Conservation (phyloP, 2,329 filamentous ascomycete species). For the Monosporascus ibericus region DNA sequence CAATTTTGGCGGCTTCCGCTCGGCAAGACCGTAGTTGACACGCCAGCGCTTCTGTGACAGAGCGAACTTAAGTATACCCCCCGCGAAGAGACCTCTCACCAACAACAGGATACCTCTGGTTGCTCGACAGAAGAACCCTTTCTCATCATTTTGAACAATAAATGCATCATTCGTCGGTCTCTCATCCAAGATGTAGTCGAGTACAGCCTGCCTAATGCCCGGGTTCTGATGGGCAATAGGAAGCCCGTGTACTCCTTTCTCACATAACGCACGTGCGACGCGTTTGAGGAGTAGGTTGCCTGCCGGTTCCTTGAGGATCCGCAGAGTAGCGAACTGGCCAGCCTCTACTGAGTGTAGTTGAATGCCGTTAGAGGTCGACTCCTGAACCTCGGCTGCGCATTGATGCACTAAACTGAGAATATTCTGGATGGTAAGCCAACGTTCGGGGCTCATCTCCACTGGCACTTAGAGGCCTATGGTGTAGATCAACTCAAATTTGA, state of each 20-base stretch:
- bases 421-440: slow-evolving; percentile 52
- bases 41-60: slow-evolving; percentile 55
- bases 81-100: slow-evolving; percentile 49
- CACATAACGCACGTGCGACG: slow-evolving; percentile 36
- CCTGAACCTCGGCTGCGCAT: slow-evolving; percentile 23
- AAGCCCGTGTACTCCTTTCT: slow-evolving; percentile 34
- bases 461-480: slow-evolving; percentile 48
- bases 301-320: slow-evolving; percentile 36
- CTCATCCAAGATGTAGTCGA: slow-evolving; percentile 37
- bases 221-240: slow-evolving; percentile 32
- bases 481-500: slow-evolving; percentile 58
- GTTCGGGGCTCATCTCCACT: slow-evolving; percentile 44
- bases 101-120: slow-evolving; percentile 35
- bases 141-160: slow-evolving; percentile 26
- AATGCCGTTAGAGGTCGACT: slow-evolving; percentile 30
- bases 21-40: slow-evolving; percentile 55
- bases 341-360: slow-evolving; percentile 29
- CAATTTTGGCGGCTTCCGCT: slow-evolving; percentile 32
- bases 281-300: slow-evolving; percentile 20
- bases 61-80: slow-evolving; percentile 46
- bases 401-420: slow-evolving; percentile 39
- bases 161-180: slow-evolving; percentile 21
- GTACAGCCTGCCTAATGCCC: slow-evolving; percentile 25
- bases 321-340: slow-evolving; percentile 40
- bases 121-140: slow-evolving; percentile 30